phyloP scores from a whole-genome alignment of 495 filamentous ascomycete genomes.

The Hamigera avellanea region DNA sequence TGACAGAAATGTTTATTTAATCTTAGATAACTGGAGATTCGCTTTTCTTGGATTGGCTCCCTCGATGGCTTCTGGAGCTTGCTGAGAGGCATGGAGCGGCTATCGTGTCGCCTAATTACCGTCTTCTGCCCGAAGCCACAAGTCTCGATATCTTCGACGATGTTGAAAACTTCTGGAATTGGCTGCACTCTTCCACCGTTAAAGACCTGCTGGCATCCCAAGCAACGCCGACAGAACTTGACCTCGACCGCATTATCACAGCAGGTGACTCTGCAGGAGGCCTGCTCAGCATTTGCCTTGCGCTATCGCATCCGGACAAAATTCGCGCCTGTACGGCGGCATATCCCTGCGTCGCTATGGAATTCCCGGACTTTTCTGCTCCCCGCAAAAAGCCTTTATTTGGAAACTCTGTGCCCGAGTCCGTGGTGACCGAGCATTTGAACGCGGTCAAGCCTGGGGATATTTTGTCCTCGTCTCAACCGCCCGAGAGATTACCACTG shows the following conservation, averaged over 20 bases:
- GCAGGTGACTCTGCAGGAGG: constrained; percentile 27
- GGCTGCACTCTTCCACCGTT: constrained; percentile 22
- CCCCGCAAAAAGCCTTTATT: constrained; percentile 2
- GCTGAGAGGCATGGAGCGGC: constrained; percentile 22
- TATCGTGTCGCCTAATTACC: constrained; percentile 37
- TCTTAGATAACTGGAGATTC: constrained; percentile 18
- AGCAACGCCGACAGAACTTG: constrained; percentile 10
- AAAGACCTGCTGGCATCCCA: constrained; percentile 7
- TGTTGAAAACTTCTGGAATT: constrained; percentile 38
- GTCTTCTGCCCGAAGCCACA: constrained; percentile 37
- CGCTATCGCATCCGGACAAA: constrained; percentile 12
- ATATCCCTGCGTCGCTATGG: constrained; percentile 13
- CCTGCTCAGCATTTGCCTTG: constrained; percentile 16
- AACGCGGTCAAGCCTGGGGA: constrained; percentile 4
- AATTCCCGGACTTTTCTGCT: constrained; percentile 1
- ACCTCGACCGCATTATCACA: constrained; percentile 16
- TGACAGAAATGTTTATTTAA: too few relatives aligned
- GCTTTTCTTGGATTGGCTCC: constrained; percentile 17
- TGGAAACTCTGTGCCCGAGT: constrained; percentile 3
- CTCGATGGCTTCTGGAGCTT: constrained; percentile 21
- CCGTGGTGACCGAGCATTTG: constrained; percentile 6
- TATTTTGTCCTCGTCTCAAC: constrained; percentile 3
- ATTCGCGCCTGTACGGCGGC: constrained; percentile 11
- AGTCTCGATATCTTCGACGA: constrained; percentile 37
- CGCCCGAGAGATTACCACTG: constrained; percentile 3